Evolutionary conservation across 1,284 basidiomycete genomes (phyloP).

Genomic region (Pseudozyma thailandica): DNA sequence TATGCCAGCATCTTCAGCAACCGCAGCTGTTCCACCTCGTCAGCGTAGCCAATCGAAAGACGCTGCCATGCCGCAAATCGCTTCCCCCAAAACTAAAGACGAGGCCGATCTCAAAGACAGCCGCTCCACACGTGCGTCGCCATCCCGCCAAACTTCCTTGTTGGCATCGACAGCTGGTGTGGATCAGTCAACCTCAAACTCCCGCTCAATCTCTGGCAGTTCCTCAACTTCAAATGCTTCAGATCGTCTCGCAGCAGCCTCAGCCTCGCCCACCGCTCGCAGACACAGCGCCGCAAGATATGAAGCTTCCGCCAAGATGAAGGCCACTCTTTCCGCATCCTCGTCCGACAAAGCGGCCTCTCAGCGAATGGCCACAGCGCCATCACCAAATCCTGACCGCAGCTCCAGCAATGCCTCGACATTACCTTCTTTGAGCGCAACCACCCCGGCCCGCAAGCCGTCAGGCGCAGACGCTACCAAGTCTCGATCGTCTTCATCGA

Average conservation of each 20-base stretch:
- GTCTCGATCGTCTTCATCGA: constrained; percentile 3
- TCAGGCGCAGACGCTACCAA: constrained; percentile 4
- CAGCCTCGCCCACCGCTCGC: constrained; percentile 10
- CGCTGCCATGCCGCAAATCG: neutral
- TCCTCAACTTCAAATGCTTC: constrained; percentile 8
- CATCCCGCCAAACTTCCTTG: constrained; percentile 6
- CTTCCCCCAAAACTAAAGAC: neutral
- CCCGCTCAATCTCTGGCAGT: constrained; percentile 23
- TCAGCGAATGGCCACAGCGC: constrained; percentile 5
- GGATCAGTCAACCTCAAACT: constrained; percentile 1
- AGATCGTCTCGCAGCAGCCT: constrained; percentile 14
- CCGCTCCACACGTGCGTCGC: constrained; percentile 4
- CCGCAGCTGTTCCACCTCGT: constrained; percentile 3
- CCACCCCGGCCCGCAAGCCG: constrained; percentile 9
- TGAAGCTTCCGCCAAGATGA: constrained; percentile 47
- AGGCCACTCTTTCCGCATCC: constrained; percentile 42
- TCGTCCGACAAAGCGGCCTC: constrained; percentile 25
- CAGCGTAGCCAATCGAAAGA: constrained; percentile 29
- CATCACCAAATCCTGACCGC: neutral
- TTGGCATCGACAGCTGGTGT: neutral
- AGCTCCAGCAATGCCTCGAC: neutral
- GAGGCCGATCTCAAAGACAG: neutral
- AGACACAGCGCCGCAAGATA: constrained; percentile 36
- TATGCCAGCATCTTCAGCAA: constrained; percentile 14
- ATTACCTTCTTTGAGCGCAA: constrained; percentile 5